These are phyloP conservation scores for Mycena chlorophos DNA, from an alignment of 768 basidiomycete genomes.

Conservation along the genomic window DNA sequence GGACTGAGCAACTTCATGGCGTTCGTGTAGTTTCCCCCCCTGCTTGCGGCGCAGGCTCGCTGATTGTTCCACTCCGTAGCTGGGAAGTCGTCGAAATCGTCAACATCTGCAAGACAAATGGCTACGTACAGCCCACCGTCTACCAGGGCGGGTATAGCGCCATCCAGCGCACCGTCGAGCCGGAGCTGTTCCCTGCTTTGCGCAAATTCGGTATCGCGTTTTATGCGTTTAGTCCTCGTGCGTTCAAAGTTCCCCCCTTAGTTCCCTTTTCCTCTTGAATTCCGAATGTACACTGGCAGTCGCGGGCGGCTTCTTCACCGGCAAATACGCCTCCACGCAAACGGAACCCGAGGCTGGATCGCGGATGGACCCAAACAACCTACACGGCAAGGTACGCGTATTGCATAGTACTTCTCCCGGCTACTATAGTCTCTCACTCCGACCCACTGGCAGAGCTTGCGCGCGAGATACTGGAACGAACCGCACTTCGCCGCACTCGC, in stretches of 20 bases:
- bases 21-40: conserved; percentile 30
- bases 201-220: conserved; percentile 58
- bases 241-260: no score
- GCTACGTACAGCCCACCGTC: conserved; percentile 53
- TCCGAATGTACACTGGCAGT: no score
- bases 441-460: conserved; percentile 31
- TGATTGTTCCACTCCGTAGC: conserved; percentile 27
- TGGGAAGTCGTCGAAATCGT: conserved; percentile 72
- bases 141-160: conserved; percentile 53
- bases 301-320: conserved; percentile 60
- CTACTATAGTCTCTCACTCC: background rate
- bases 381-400: conserved; percentile 49
- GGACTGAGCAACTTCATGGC: conserved; percentile 63
- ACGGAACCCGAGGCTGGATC: conserved; percentile 49
- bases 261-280: no score
- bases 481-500: conserved; percentile 26
- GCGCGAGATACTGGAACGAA: conserved; percentile 33
- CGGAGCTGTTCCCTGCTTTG: conserved; percentile 54
- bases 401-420: background rate
- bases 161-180: conserved; percentile 40
- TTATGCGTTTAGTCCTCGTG: conserved; percentile 60
- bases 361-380: conserved; percentile 49
- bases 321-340: conserved; percentile 43
- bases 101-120: conserved; percentile 53
- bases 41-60: background rate